Percentiles rank a stretch among this genome's conserved stretches.
Conservation (phyloP, 2,329 filamentous ascomycete species). For the Apiospora aurea region DNA sequence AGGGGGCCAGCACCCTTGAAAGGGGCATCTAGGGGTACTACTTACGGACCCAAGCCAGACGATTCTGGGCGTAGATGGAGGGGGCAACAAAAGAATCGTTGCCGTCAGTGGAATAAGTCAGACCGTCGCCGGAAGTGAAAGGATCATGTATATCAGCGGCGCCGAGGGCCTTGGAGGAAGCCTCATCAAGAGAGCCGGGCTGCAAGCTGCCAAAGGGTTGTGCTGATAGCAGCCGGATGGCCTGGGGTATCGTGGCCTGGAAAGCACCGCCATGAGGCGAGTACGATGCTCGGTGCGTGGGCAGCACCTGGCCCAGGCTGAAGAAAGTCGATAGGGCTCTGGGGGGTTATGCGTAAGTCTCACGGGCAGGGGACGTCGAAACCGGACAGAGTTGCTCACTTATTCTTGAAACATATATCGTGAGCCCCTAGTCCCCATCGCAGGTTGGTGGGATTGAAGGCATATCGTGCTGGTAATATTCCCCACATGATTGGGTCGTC, state of each 20-base stretch:
- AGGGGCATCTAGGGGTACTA: neutral
- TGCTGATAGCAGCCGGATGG: slow-evolving; percentile 80
- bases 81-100: slow-evolving; percentile 73
- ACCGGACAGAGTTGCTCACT: slow-evolving; percentile 55
- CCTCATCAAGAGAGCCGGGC: neutral
- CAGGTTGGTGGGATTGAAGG: slow-evolving; percentile 75
- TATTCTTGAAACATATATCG: slow-evolving; percentile 92
- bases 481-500: slow-evolving; percentile 98
- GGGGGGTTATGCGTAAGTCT: slow-evolving; percentile 27
- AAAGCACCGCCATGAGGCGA: slow-evolving; percentile 84
- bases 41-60: slow-evolving; percentile 77
- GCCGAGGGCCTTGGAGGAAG: neutral
- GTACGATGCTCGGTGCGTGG: slow-evolving; percentile 82
- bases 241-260: slow-evolving; percentile 87
- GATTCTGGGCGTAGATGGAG: slow-evolving; percentile 72
- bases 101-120: slow-evolving; percentile 71
- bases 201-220: slow-evolving; percentile 49
- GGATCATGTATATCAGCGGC: slow-evolving; percentile 53
- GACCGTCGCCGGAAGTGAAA: slow-evolving; percentile 53
- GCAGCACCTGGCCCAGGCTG: slow-evolving; percentile 85
- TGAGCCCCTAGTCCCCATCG: slow-evolving; percentile 92
- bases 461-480: slow-evolving; percentile 77
- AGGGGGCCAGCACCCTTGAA: neutral
- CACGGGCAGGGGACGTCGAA: slow-evolving; percentile 9
- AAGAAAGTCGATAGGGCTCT: slow-evolving; percentile 82